These are phyloP conservation scores for Didymella glomerata DNA, from an alignment of 2,329 filamentous ascomycete species.

Conservation along the genomic window DNA sequence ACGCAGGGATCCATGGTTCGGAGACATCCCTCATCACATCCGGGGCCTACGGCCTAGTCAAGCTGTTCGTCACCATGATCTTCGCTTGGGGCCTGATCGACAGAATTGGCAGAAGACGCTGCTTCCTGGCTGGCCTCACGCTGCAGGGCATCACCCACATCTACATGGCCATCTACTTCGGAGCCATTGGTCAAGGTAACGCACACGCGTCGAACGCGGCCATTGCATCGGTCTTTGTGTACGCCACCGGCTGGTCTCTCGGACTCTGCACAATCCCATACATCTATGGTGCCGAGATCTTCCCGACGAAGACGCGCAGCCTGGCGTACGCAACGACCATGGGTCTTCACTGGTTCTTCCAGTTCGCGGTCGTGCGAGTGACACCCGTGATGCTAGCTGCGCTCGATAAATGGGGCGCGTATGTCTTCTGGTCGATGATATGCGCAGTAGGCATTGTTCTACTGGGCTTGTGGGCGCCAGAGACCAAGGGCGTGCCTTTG, in stretches of 20 bases:
- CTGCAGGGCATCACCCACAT: not conserved
- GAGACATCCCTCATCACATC: slow-evolving; percentile 4
- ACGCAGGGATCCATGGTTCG: not conserved
- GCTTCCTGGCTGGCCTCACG: not conserved
- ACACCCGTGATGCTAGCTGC: slow-evolving; percentile 3
- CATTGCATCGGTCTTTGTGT: slow-evolving; percentile 3
- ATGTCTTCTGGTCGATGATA: slow-evolving; percentile 1
- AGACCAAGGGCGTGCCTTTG: slow-evolving; percentile 4
- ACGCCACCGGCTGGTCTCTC: slow-evolving; percentile 1
- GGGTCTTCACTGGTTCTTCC: slow-evolving; percentile 6
- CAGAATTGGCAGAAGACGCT: slow-evolving; percentile 1
- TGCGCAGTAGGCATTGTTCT: not conserved
- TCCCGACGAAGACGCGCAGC: slow-evolving; percentile 1
- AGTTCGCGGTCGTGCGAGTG: slow-evolving; percentile 1
- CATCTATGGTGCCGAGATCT: slow-evolving; percentile 6
- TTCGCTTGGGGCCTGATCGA: slow-evolving; percentile 5
- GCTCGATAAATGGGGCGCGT: slow-evolving; percentile 3
- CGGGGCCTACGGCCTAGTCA: not conserved
- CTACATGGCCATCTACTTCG: slow-evolving; percentile 5
- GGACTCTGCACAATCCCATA: slow-evolving; percentile 3
- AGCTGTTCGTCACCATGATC: slow-evolving; percentile 1
- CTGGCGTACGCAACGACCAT: slow-evolving; percentile 1
- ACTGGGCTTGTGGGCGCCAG: slow-evolving; percentile 2
- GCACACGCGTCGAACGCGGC: not conserved
- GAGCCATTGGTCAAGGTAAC: not conserved